Percentiles rank a stretch among this genome's conserved stretches.
Conservation (phyloP, 1,139 yeast genomes). For the Taphrina betulina region DNA sequence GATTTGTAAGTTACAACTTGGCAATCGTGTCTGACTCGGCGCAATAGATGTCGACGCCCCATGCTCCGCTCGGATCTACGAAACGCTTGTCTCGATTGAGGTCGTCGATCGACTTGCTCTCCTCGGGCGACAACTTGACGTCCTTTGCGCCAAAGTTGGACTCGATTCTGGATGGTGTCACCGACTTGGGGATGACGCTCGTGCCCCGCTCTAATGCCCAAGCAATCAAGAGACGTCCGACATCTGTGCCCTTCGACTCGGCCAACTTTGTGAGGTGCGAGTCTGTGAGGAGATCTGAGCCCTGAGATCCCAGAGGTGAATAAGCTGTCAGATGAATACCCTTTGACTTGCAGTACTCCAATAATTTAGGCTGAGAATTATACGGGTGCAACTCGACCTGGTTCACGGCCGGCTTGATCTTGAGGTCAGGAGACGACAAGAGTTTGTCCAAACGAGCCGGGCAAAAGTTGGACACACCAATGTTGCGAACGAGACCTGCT, state of each 20-base stretch:
- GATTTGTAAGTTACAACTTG: background rate
- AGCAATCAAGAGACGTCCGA: constrained; percentile 69
- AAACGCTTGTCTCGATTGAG: constrained; percentile 30
- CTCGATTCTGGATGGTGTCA: constrained; percentile 30
- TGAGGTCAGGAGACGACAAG: constrained; percentile 56
- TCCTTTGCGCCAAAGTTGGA: constrained; percentile 50
- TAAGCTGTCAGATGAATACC: constrained; percentile 39
- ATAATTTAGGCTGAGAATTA: constrained; percentile 34
- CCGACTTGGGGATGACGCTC: constrained; percentile 70
- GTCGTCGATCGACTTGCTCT: constrained; percentile 45
- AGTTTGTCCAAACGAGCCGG: constrained; percentile 75
- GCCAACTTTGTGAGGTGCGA: constrained; percentile 57
- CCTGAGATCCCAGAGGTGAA: constrained; percentile 33
- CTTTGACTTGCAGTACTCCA: constrained; percentile 32
- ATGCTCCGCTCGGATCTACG: constrained; percentile 18
- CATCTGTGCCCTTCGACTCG: constrained; percentile 50
- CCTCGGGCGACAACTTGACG: constrained; percentile 55
- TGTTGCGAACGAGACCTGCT: constrained; percentile 50
- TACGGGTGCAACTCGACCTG: constrained; percentile 65
- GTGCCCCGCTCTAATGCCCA: constrained; percentile 65
- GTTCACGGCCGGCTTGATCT: constrained; percentile 71
- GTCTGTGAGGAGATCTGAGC: constrained; percentile 47
- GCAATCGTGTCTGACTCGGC: constrained; percentile 1
- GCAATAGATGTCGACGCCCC: constrained; percentile 32
- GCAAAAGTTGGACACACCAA: constrained; percentile 81